Evolutionary conservation across 768 basidiomycete species (phyloP), one percentile per base, ranked within the genome.

Genomic region (Leccinum subgranulosum): DNA sequence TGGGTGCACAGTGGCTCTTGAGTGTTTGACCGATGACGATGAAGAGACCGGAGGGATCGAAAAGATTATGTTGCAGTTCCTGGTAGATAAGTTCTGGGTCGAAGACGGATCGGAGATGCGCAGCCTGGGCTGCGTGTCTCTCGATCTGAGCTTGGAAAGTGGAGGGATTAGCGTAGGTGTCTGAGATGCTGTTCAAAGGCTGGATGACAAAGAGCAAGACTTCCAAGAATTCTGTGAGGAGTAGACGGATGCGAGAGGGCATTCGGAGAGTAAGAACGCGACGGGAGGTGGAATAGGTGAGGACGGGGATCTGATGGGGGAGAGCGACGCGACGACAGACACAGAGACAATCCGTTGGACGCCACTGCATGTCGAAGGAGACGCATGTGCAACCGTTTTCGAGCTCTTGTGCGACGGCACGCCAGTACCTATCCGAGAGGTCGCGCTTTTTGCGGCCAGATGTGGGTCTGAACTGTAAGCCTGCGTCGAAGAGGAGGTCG

Each of bases 1-100:
- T 94, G 14, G 94, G 94, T 6, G 94, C 94, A 60, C 94, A 96
- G 65, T 97, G 94, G 34, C 85, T 84, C 72, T 95, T 92, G 60
- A 96, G 80, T 17, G 88, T 88, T 60, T 83, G 78, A 14, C 92
- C 93, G 58, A 97, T 86, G 58, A 85, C 84, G 48, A 79, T 69
- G 74, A 96, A 93, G 49, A 95, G 79, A 10, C 84, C 84, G 7
- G 85, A 82, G 25, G 90, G 84, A 74, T 94, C 90, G 68, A 92
- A 93, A 9, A 90, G 75, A 33, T 82, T 80, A 60, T 87, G 87
- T 54, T 77, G 80, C 63, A 94, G 82, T 74, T 95, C 91, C 70
- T 90, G 88, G 67, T 87, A 82, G 59, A 96, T 89, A 58, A 92
- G 80, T 19, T 80, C 82, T 4, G 90, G 88, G 74, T 96, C 94